Conservation (phyloP, 495 filamentous ascomycete species). For the Copromyces sp. region DNA sequence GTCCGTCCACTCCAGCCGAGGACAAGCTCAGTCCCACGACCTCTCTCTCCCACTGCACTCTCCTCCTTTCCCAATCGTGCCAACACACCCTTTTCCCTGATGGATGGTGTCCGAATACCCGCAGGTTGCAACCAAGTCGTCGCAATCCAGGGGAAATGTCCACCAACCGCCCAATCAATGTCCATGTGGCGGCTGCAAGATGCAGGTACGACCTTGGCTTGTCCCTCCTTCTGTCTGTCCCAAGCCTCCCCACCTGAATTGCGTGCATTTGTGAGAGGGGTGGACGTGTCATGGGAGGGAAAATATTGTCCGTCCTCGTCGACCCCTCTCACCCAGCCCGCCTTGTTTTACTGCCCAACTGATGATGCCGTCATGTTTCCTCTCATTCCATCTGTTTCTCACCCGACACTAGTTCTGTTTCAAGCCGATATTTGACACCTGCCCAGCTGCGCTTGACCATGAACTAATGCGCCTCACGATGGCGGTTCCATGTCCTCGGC, state of each 20-base stretch:
- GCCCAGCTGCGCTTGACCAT: not conserved
- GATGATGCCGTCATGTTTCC: not conserved
- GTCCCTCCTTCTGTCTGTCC: not conserved
- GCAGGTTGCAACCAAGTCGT: not conserved
- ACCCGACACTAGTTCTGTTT: not conserved
- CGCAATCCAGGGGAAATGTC: not conserved
- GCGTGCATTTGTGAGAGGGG: not conserved
- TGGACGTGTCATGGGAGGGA: not conserved
- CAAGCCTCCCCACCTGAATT: not conserved
- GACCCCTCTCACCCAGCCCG: not conserved
- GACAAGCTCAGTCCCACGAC: not conserved
- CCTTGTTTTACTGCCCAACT: not conserved
- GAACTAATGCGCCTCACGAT: not conserved
- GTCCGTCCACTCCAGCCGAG: not conserved
- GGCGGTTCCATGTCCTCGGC: not conserved
- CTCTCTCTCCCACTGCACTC: not conserved
- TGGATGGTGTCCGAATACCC: not conserved
- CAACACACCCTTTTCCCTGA: not conserved
- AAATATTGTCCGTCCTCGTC: not conserved
- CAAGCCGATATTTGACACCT: not conserved
- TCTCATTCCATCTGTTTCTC: not conserved
- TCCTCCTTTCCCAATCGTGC: not conserved
- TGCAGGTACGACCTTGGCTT: not conserved
- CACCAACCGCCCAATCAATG: not conserved
- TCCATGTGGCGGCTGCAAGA: not conserved